These are phyloP conservation scores for Hibiscus tridactylites DNA, from an alignment of 345 rosid genomes.

Conservation along the genomic window DNA sequence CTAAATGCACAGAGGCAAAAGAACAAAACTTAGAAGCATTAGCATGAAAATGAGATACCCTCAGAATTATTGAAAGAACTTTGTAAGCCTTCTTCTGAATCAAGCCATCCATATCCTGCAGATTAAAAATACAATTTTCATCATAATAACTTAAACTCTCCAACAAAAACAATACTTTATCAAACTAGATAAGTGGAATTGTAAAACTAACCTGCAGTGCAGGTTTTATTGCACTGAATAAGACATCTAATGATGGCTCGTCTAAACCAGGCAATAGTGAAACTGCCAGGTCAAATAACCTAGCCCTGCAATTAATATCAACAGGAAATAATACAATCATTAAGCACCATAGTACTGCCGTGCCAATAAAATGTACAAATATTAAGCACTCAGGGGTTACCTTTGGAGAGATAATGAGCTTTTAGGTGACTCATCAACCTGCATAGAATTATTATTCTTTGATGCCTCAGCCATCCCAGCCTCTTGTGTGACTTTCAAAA, in stretches of 20 bases:
- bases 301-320: constrained; percentile 54
- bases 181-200: constrained; percentile 12
- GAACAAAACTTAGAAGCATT: not conserved
- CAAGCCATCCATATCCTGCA: constrained; percentile 66
- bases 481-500: constrained; percentile 54
- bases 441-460: constrained; percentile 40
- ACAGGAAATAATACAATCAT: not conserved
- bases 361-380: not conserved
- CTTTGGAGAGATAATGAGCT: constrained; percentile 41
- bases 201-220: constrained; percentile 61
- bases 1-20: constrained; percentile 2
- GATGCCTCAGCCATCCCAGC: constrained; percentile 41
- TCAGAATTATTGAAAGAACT: constrained; percentile 70
- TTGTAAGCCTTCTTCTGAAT: constrained; percentile 94
- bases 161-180: not conserved
- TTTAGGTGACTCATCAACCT: constrained; percentile 33
- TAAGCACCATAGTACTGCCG: not conserved
- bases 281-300: constrained; percentile 67
- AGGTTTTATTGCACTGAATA: constrained; percentile 57
- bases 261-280: constrained; percentile 77
- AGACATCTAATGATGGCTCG: constrained; percentile 39
- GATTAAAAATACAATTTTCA: constrained; percentile 6
- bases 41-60: constrained; percentile 36
- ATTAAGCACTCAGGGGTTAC: constrained; percentile 26
- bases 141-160: not conserved